A percentile compares a stretch with the other conserved stretches of the same genome.
These are phyloP conservation scores for Epithele typhae DNA, from an alignment of 768 basidiomycete genomes.

Conservation along the genomic window DNA sequence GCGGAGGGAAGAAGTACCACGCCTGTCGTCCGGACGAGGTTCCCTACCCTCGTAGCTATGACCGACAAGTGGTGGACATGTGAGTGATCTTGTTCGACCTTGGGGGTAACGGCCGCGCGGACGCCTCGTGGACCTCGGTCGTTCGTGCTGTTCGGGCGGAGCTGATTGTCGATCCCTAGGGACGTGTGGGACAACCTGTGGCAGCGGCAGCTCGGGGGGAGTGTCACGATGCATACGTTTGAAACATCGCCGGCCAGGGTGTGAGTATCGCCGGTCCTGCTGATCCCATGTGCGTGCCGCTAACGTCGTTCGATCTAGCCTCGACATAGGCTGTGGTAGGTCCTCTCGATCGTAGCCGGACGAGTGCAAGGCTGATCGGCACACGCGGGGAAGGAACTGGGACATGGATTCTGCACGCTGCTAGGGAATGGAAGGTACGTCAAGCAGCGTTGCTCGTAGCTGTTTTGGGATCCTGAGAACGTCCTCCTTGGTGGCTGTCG, in stretches of 20 bases:
- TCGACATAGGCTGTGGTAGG: slow-evolving; percentile 74
- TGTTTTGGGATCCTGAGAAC: background rate
- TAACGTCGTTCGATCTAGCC: slow-evolving; percentile 30
- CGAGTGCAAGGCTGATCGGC: slow-evolving; percentile 1
- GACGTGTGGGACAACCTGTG: slow-evolving; percentile 67
- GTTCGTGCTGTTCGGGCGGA: slow-evolving; percentile 3
- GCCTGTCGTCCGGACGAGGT: slow-evolving; percentile 44
- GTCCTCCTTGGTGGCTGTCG: background rate
- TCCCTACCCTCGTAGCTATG: slow-evolving; percentile 69
- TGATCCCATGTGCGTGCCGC: background rate
- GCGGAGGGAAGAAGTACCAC: slow-evolving; percentile 52
- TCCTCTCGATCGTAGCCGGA: slow-evolving; percentile 2
- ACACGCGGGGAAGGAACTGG: slow-evolving; percentile 57
- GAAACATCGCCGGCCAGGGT: slow-evolving; percentile 55
- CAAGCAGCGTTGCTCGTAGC: background rate
- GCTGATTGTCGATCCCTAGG: no score
- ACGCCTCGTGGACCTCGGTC: no score
- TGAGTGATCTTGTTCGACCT: slow-evolving; percentile 41
- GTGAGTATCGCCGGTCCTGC: slow-evolving; percentile 34
- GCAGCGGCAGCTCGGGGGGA: slow-evolving; percentile 41
- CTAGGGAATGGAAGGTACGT: slow-evolving; percentile 56
- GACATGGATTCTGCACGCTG: slow-evolving; percentile 66
- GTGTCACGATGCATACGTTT: slow-evolving; percentile 64
- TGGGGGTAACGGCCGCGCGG: no score
- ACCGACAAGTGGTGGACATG: slow-evolving; percentile 59